Evolutionary conservation across 805 yeast genomes (phyloP), one percentile per base, ranked within the genome.

Genomic region (Tetrapisispora fleetii): DNA sequence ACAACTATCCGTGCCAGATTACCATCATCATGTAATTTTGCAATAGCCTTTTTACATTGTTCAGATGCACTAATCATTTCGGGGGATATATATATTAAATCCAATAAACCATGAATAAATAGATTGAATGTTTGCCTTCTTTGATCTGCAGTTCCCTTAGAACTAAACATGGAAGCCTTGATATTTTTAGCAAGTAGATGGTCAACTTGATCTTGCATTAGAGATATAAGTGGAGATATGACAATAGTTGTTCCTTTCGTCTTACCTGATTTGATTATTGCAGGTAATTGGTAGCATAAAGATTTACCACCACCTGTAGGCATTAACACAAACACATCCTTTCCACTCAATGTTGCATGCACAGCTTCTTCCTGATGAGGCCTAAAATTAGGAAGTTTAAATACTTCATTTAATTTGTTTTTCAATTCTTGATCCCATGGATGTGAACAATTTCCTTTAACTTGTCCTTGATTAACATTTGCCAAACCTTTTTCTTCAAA

Each of bases 251-350:
- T 83, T 16, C 97, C 98, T 17, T 67, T 68, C 0, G 95, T 86
- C 21, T 64, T 72, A 1, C 96, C 96, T 1, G 82, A 72, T 39
- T 74, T 72, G 1, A 91, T 80, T 40, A 93, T 71, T 0, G 99
- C 96, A 0, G 99, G 98, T 36, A 93, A 72, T 65, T 93, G 99
- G 65, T 90, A 93, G 63, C 99, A 93, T 30, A 93, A 68, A 0
- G 98, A 90, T 62, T 93, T 93, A 45, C 99, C 99, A 45, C 99
- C 99, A 37, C 99, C 99, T 0, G 99, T 93, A 0, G 99, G 99
- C 96, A 93, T 91, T 57, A 93, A 71, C 1, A 93, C 97, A 68
- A 93, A 88, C 0, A 86, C 95, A 64, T 93, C 99, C 40, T 76
- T 74, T 1, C 96, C 96, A 5, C 76, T 63, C 30, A 82, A 59